Evolutionary conservation across 345 rosid genomes (phyloP).

Genomic region (Psidium friedrichsthalianum): DNA sequence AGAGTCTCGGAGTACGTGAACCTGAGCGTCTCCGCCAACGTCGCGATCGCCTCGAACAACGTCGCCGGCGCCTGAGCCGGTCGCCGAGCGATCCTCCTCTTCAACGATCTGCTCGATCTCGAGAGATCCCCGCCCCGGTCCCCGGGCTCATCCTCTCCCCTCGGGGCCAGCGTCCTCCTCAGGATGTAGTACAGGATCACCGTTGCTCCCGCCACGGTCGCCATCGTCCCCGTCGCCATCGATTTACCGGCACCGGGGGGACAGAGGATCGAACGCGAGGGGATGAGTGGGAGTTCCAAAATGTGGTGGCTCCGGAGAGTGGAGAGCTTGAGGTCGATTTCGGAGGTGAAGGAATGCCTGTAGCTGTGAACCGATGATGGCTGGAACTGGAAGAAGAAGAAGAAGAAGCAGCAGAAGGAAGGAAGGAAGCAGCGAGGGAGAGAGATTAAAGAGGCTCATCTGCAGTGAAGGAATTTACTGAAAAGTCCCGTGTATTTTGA

Average conservation of each 20-base stretch:
- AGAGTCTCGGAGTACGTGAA: conserved; percentile 91
- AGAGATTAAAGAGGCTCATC: neutral
- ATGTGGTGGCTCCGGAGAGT: neutral
- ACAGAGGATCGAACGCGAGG: neutral
- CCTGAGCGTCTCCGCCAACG: conserved; percentile 76
- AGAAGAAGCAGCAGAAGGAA: neutral
- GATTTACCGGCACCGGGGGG: neutral
- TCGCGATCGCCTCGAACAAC: conserved; percentile 79
- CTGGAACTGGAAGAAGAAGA: neutral
- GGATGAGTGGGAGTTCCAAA: neutral
- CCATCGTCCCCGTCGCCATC: conserved; percentile 89
- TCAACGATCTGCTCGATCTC: conserved; percentile 53
- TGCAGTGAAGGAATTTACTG: neutral
- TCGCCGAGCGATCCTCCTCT: conserved; percentile 54
- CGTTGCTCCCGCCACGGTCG: conserved; percentile 79
- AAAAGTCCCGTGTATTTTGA: neutral
- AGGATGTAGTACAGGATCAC: conserved; percentile 53
- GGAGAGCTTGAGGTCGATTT: neutral
- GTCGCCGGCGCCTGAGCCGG: conserved; percentile 96
- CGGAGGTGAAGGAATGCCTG: neutral
- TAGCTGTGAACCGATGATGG: neutral
- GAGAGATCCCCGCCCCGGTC: conserved; percentile 19
- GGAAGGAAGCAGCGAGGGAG: too few relatives aligned
- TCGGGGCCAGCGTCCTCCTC: conserved; percentile 39
- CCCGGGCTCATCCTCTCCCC: conserved; percentile 20